Percentiles rank a stretch among this genome's conserved stretches.
Conservation (phyloP, 495 filamentous ascomycete species). For the Trichocladium antarcticum region DNA sequence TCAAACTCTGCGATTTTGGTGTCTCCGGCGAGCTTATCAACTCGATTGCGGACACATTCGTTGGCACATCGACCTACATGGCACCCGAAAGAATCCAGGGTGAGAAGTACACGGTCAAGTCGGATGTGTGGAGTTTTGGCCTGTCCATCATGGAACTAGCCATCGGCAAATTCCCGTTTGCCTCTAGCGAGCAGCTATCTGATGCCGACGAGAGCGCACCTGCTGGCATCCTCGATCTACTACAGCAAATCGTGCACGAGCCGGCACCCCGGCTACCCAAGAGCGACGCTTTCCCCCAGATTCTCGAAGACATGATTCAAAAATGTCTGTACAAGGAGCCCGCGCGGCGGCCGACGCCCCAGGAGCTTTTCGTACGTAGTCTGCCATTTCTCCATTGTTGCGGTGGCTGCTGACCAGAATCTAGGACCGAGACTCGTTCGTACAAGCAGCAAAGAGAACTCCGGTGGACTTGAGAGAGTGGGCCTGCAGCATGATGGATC, state of each 20-base stretch:
- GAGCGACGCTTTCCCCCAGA: conserved; percentile 90
- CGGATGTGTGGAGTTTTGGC: conserved; percentile 98
- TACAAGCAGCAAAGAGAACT: conserved; percentile 90
- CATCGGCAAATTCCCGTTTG: conserved; percentile 92
- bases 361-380: conserved; percentile 59
- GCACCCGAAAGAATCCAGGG: conserved; percentile 95
- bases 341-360: conserved; percentile 77
- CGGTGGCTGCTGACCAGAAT: conserved; percentile 12
- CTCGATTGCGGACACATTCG: conserved; percentile 94
- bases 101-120: conserved; percentile 93
- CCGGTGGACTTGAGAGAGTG: conserved; percentile 83
- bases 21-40: conserved; percentile 94
- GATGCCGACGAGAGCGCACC: conserved; percentile 64
- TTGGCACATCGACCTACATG: conserved; percentile 98
- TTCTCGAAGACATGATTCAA: conserved; percentile 91
- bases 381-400: neutral
- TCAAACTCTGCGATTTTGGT: conserved; percentile 97
- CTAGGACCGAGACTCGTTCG: conserved; percentile 79
- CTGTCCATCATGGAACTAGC: conserved; percentile 91
- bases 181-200: conserved; percentile 54
- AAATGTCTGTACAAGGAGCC: conserved; percentile 87
- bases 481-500: conserved; percentile 83
- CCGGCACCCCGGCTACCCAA: conserved; percentile 86
- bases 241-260: conserved; percentile 96
- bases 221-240: conserved; percentile 87